Conservation (phyloP, 1,284 basidiomycete genomes). For the Ustilago hordei region DNA sequence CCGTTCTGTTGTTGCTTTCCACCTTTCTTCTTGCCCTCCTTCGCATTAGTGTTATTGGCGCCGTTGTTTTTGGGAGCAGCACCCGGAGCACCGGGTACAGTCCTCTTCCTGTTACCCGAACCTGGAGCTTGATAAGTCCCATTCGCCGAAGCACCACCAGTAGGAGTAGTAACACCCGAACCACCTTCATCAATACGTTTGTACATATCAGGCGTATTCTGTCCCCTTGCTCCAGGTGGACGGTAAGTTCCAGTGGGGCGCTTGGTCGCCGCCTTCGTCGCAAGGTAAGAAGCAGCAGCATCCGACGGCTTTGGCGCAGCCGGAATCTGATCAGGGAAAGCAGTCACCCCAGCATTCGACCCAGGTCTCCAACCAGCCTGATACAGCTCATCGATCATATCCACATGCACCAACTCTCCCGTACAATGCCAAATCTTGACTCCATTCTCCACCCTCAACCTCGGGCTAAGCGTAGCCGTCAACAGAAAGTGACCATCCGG, state of each 20-base stretch:
- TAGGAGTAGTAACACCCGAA: conserved; percentile 43
- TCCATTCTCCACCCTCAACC: conserved; percentile 95
- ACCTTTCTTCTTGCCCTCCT: conserved; percentile 45
- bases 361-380: conserved; percentile 86
- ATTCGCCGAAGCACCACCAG: conserved; percentile 28
- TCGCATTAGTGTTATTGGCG: conserved; percentile 6
- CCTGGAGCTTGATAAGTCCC: conserved; percentile 55
- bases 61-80: conserved; percentile 25
- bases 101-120: conserved; percentile 46
- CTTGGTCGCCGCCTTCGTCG: conserved; percentile 60
- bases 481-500: conserved; percentile 91
- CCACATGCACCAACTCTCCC: conserved; percentile 84
- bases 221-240: conserved; percentile 79
- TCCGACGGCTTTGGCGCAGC: conserved; percentile 78
- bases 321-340: conserved; percentile 82
- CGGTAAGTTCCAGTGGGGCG: conserved; percentile 69
- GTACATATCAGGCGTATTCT: conserved; percentile 84
- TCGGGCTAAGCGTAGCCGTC: conserved; percentile 91
- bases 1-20: conserved; percentile 43
- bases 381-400: conserved; percentile 85
- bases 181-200: conserved; percentile 85
- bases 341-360: conserved; percentile 76
- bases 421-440: conserved; percentile 95
- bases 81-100: conserved; percentile 56
- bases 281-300: conserved; percentile 72